Conservation (phyloP, 2,329 filamentous ascomycete genomes). For the Verticillium dahliae region DNA sequence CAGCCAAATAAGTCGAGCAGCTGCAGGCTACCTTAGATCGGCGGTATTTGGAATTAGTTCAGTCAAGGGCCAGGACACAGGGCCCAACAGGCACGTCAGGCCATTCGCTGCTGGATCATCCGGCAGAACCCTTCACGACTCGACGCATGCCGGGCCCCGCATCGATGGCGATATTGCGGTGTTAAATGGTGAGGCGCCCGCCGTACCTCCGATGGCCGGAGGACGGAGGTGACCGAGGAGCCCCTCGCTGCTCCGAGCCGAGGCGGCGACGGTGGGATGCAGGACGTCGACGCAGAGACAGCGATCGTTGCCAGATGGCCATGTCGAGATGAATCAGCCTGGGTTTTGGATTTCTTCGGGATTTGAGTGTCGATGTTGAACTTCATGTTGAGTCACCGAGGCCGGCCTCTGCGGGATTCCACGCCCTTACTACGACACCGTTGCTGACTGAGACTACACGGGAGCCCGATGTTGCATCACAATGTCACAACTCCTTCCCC, state of each 20-base stretch:
- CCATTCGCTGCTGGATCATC: not conserved
- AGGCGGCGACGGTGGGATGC: not conserved
- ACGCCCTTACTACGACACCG: not conserved
- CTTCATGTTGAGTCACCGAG: not conserved
- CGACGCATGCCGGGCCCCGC: not conserved
- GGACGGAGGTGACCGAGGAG: not conserved
- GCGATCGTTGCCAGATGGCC: too few species aligned
- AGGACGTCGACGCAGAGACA: not conserved
- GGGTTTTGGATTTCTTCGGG: not conserved
- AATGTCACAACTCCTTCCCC: not conserved
- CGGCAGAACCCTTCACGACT: not conserved
- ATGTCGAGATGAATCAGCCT: too few species aligned
- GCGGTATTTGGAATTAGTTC: not conserved
- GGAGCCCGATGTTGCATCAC: not conserved
- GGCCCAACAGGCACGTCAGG: not conserved
- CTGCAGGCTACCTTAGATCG: not conserved
- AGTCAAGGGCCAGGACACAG: not conserved
- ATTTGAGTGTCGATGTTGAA: not conserved
- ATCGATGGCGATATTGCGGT: not conserved
- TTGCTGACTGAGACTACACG: not conserved
- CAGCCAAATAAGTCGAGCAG: not conserved
- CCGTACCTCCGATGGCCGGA: not conserved
- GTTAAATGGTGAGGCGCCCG: not conserved
- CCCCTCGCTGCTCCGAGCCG: not conserved
- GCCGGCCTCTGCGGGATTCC: not conserved